Base-by-base conservation (phyloP, 192 early-diverging fungal genomes). In the Backusella psychrophila region DNA sequence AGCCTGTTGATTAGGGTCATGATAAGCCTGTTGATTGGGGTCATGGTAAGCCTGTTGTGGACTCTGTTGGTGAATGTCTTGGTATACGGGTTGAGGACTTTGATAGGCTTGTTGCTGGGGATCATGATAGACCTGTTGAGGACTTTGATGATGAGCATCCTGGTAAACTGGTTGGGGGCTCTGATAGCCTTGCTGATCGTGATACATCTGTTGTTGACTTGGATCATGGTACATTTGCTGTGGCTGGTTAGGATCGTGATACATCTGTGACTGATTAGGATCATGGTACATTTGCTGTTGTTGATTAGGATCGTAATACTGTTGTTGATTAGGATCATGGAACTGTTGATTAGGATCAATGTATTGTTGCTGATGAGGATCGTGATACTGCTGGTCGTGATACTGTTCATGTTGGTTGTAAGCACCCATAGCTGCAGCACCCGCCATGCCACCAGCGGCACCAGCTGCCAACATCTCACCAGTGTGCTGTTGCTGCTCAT, bases 291-390 rank as follows among this genome's bases (percentile, higher is more conserved):
- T 63, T 63, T 63, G 56, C 3, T 63, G 23, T 63, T 23, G 23
- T 11, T 63, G 36, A 29, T 49, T 71, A 44, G 39, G 70, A 49
- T 71, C 70, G 26, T 71, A 42, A 49, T 71, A 71, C n/a, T 69
- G 68, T 39, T 23, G 21, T 9, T 70, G 69, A 39, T 70, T 8
- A 39, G 17, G 69, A 39, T 71, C 39, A 31, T 71, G 17, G 17
- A 33, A 68, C 29, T 33, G 35, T 63, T 63, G 56, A 14, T 63
- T 63, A 63, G 56, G 23, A 29, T 63, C 56, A 63, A 14, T 9
- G 0, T 63, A 63, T 63, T 63, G 56, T 63, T 59, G 53, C n/a
- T 59, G 53, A 12, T 59, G n/a, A 59, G 53, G 53, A 59, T 59
- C 53, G 1, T 59, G 53, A 59, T 59, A 59, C 6, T 59, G 53